Percentiles rank a stretch among this genome's conserved stretches.
These are phyloP conservation scores for Oxytropis ochrocephala DNA, from an alignment of 306 rosid genomes.

Conservation along the genomic window DNA sequence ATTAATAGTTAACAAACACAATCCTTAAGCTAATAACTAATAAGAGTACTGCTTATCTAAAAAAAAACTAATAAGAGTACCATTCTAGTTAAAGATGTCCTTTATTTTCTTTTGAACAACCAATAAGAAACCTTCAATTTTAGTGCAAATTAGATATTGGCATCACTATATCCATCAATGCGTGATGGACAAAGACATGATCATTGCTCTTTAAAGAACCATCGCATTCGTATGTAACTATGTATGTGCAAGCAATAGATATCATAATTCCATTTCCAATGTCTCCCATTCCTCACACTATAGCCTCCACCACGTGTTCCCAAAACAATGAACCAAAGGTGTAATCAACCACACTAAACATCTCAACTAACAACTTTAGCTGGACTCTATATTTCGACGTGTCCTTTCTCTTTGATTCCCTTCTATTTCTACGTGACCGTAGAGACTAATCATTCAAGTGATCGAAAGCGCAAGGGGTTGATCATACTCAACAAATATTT, in stretches of 20 bases:
- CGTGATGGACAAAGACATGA: neutral
- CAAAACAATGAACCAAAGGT: neutral
- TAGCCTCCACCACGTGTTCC: neutral
- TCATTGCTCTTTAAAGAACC: neutral
- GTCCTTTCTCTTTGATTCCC: slow-evolving; percentile 19
- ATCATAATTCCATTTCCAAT: neutral
- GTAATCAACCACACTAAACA: neutral
- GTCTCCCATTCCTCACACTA: neutral
- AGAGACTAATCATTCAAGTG: no score
- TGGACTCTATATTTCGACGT: slow-evolving; percentile 14
- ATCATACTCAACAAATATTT: no score
- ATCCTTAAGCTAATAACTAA: no score
- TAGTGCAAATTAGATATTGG: neutral
- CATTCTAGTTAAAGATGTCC: no score
- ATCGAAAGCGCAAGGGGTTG: no score
- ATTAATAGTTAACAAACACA: no score
- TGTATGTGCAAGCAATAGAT: no score
- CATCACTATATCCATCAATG: neutral
- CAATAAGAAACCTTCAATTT: neutral
- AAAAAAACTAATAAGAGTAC: no score
- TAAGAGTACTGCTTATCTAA: no score
- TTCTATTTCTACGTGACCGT: no score
- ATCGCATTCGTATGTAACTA: neutral
- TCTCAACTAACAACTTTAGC: neutral
- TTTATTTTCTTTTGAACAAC: neutral